phyloP scores from a whole-genome alignment of 1,284 basidiomycete genomes.

The Trametes pubescens region DNA sequence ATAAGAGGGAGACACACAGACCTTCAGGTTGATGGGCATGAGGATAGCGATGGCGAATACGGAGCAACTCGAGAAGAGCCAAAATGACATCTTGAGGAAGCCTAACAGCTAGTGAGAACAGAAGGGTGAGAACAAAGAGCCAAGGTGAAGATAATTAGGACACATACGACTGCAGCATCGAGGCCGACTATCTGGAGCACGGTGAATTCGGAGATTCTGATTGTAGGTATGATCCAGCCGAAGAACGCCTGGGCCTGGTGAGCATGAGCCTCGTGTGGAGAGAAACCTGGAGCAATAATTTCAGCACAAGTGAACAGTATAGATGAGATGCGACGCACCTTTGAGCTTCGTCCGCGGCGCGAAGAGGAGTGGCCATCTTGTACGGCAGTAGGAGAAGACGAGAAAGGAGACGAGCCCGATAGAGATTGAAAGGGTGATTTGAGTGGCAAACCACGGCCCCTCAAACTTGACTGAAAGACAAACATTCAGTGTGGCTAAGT shows the following conservation, averaged over 20 bases:
- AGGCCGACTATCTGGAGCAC: slow-evolving; percentile 97
- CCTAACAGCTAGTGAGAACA: slow-evolving; percentile 75
- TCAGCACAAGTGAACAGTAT: not conserved
- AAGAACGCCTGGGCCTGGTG: slow-evolving; percentile 85
- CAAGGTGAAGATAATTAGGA: slow-evolving; percentile 36
- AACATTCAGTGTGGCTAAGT: not conserved
- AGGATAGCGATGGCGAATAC: slow-evolving; percentile 81
- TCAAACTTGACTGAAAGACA: slow-evolving; percentile 68
- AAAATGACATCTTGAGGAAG: slow-evolving; percentile 96
- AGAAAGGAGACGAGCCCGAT: slow-evolving; percentile 87
- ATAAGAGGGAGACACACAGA: slow-evolving; percentile 45
- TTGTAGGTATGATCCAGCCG: slow-evolving; percentile 95
- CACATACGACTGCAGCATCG: slow-evolving; percentile 87
- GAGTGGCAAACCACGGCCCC: slow-evolving; percentile 94
- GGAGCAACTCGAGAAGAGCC: slow-evolving; percentile 88
- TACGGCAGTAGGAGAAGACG: slow-evolving; percentile 88
- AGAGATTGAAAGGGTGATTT: slow-evolving; percentile 79
- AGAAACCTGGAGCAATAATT: slow-evolving; percentile 69
- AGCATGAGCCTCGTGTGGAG: slow-evolving; percentile 88
- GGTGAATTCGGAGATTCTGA: slow-evolving; percentile 90
- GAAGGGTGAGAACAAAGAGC: not conserved
- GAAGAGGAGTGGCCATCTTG: slow-evolving; percentile 89
- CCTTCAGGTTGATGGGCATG: slow-evolving; percentile 92
- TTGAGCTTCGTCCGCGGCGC: slow-evolving; percentile 95
- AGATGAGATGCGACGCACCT: slow-evolving; percentile 56